Evolutionary conservation across 352 stramenopile genomes (phyloP), one percentile per base, ranked within the genome.

Genomic region (Globisporangium megalacanthum): DNA sequence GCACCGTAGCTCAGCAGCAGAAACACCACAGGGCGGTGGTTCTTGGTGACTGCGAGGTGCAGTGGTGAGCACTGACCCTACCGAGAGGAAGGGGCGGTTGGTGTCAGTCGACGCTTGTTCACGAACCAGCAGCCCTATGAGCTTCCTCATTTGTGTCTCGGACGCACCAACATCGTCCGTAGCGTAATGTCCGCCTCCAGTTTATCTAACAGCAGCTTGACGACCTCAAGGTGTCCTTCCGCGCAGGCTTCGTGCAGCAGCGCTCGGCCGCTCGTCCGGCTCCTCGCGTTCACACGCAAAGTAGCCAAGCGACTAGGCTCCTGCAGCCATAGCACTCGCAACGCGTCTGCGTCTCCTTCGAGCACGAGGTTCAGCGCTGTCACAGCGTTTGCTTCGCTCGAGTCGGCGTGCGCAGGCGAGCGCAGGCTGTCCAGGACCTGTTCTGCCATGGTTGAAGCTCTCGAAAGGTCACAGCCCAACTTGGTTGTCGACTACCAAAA

Each of bases 191-290:
- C 79, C 8, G 65, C 68, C 0, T 81, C 54, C 0, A 72, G 75
- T 8, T 73, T 54, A 31, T 81, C 55, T 15, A 90, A 33, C 0
- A 92, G 49, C 0, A 89, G 37, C 60, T 88, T 84, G 14, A 79
- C 77, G 6, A 81, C 42, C 6, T 88, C 66, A 13, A 77, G 70
- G 0, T 79, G 51, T 10, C 77, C 79, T 35, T 79, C 62, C 0
- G 73, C 73, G 25, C 75, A 83, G 0, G 77, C 75, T 62, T 90
- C 72, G 59, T 90, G 82, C 10, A 90, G 56, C n/a, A 92, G 33
- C 1, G 77, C 66, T 13, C 82, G 72, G 4, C 82, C 79, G 3
- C 59, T 77, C 1, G 48, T 52, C 0, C 63, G 49, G 45, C 71
- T 53, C 7, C 82, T 64, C 14, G 57, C 50, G 42, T 89, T 89